Evolutionary conservation across 169 alveolate species (phyloP).

Genomic region (Eimeria praecox): DNA sequence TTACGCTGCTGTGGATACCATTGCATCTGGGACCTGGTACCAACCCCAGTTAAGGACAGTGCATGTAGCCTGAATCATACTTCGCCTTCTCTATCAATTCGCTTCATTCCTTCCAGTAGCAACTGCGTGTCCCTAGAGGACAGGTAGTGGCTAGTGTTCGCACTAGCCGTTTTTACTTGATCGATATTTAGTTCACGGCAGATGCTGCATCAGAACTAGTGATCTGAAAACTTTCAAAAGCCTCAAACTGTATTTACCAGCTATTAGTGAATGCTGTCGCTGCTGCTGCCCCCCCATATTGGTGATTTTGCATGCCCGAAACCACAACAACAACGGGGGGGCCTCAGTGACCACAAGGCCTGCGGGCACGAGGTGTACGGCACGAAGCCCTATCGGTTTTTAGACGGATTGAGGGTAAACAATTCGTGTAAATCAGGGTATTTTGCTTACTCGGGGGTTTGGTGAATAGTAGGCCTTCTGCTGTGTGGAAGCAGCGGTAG

Average conservation of each 20-base stretch:
- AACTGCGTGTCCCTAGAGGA: neutral
- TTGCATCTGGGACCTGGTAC: neutral
- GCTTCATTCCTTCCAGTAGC: neutral
- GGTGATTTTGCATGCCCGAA: neutral
- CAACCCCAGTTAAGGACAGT: neutral
- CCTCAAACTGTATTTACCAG: neutral
- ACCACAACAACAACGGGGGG: neutral
- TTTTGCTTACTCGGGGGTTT: neutral
- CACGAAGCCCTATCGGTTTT: neutral
- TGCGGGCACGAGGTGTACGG: neutral
- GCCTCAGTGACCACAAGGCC: slow-evolving; percentile 47
- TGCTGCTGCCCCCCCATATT: neutral
- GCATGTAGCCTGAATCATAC: neutral
- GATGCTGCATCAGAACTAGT: neutral
- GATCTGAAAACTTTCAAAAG: neutral
- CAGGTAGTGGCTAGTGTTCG: too few relatives aligned
- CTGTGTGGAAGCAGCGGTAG: neutral
- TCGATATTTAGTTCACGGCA: neutral
- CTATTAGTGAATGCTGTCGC: neutral
- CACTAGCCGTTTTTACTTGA: neutral
- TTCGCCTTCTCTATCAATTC: neutral
- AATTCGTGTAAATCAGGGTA: neutral
- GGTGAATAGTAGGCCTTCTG: neutral
- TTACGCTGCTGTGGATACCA: neutral
- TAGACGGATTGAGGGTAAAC: neutral